phyloP scores from a whole-genome alignment of 139 green algal genomes.

The Spirogloea muscicola region DNA sequence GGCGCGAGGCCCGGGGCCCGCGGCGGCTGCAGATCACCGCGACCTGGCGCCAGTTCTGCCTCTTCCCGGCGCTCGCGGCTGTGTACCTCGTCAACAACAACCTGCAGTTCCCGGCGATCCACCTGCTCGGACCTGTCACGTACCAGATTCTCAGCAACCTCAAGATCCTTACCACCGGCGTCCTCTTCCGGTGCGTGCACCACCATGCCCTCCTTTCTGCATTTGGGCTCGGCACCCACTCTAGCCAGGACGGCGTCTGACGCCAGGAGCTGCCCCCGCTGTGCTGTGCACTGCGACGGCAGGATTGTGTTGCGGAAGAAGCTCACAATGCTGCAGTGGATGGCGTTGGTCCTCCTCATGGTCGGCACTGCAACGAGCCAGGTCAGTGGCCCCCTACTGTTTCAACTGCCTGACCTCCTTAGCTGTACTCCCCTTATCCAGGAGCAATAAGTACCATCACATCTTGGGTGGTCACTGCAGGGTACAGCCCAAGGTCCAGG shows the following conservation, averaged over 20 bases:
- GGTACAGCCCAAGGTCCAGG: neutral
- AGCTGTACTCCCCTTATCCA: neutral
- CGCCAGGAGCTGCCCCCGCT: neutral
- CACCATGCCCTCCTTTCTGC: neutral
- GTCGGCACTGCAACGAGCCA: slow-evolving; percentile 58
- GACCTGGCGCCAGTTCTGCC: too few species aligned
- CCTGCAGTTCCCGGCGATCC: slow-evolving; percentile 59
- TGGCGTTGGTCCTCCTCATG: slow-evolving; percentile 49
- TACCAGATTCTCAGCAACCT: slow-evolving; percentile 72
- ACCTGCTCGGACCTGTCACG: slow-evolving; percentile 59
- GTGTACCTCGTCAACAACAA: slow-evolving; percentile 71
- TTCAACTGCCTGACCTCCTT: neutral
- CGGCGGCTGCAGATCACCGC: too few species aligned
- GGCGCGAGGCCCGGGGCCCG: too few species aligned
- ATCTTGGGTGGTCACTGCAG: too few species aligned
- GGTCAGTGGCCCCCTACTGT: slow-evolving; percentile 44
- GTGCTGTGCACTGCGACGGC: too few species aligned
- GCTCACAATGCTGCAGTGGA: slow-evolving; percentile 38
- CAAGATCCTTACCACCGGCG: slow-evolving; percentile 67
- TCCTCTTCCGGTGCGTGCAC: slow-evolving; percentile 51
- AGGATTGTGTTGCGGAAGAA: slow-evolving; percentile 29
- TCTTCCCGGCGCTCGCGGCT: too few species aligned
- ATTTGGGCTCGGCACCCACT: neutral
- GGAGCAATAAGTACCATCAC: neutral
- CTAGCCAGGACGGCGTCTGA: neutral